These are phyloP conservation scores for Talaromyces sp. DNA, from an alignment of 2,329 filamentous ascomycete species.

Conservation along the genomic window DNA sequence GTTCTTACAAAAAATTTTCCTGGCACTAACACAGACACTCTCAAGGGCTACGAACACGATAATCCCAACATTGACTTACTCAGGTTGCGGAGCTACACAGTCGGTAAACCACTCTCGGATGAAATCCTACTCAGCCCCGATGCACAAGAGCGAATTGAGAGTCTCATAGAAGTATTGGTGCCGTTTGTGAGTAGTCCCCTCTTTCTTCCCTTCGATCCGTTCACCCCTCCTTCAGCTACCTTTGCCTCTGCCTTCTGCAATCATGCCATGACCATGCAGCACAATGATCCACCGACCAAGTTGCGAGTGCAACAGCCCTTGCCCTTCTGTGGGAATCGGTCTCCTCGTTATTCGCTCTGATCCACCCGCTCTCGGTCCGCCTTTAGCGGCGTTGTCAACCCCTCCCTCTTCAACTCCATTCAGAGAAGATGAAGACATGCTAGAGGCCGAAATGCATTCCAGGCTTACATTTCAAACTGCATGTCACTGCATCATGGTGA, in stretches of 20 bases:
- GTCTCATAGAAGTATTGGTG: slow-evolving; percentile 66
- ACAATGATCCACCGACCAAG: slow-evolving; percentile 8
- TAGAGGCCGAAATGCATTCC: not conserved
- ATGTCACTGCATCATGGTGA: not conserved
- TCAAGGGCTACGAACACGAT: slow-evolving; percentile 69
- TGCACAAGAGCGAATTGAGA: slow-evolving; percentile 64
- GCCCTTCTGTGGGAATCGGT: slow-evolving; percentile 4
- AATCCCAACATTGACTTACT: slow-evolving; percentile 79
- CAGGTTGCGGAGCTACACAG: slow-evolving; percentile 75
- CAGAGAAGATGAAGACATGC: not conserved
- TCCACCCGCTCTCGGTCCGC: slow-evolving; percentile 20
- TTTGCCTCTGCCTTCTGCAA: not conserved
- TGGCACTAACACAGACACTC: not conserved
- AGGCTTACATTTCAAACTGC: not conserved
- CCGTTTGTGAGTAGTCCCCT: slow-evolving; percentile 67
- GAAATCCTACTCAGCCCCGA: slow-evolving; percentile 61
- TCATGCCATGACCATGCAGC: not conserved
- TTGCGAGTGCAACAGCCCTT: slow-evolving; percentile 7
- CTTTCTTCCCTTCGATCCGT: slow-evolving; percentile 22
- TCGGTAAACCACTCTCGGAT: slow-evolving; percentile 67
- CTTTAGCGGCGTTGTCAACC: slow-evolving; percentile 19
- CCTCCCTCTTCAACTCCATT: slow-evolving; percentile 6
- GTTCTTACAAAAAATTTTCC: slow-evolving; percentile 37
- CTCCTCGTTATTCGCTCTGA: slow-evolving; percentile 17
- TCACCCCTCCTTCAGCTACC: slow-evolving; percentile 9